phyloP scores from a whole-genome alignment of 2,329 filamentous ascomycete species.

The Penicillium concentricum region DNA sequence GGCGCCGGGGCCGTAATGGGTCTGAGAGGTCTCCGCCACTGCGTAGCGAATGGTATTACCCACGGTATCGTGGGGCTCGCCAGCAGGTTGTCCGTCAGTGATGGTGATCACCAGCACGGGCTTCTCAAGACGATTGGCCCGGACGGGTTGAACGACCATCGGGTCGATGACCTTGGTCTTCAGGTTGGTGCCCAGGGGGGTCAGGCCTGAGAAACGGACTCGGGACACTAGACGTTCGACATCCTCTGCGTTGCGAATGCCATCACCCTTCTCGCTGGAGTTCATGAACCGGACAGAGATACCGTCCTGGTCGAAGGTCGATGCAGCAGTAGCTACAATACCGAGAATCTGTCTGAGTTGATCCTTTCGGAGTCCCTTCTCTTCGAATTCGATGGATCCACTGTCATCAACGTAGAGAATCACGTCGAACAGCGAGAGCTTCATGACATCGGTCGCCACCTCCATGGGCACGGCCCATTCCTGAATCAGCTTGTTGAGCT shows the following conservation, averaged over 20 bases:
- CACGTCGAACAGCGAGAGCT: slow-evolving; percentile 62
- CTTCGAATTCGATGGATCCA: slow-evolving; percentile 68
- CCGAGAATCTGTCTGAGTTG: slow-evolving; percentile 64
- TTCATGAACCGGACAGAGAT: slow-evolving; percentile 72
- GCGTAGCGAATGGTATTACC: slow-evolving; percentile 59
- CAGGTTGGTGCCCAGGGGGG: slow-evolving; percentile 64
- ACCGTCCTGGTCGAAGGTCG: slow-evolving; percentile 68
- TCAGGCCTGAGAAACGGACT: slow-evolving; percentile 64
- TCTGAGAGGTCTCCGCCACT: slow-evolving; percentile 50
- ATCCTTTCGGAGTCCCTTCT: slow-evolving; percentile 65
- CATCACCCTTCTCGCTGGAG: slow-evolving; percentile 53
- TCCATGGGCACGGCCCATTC: slow-evolving; percentile 59
- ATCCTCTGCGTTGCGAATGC: slow-evolving; percentile 58
- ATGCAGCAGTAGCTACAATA: slow-evolving; percentile 63
- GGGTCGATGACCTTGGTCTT: slow-evolving; percentile 63
- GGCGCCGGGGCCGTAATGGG: slow-evolving; percentile 57
- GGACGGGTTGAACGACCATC: slow-evolving; percentile 56
- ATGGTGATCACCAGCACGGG: slow-evolving; percentile 65
- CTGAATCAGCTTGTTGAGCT: slow-evolving; percentile 56
- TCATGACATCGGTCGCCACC: slow-evolving; percentile 63
- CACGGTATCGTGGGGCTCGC: slow-evolving; percentile 58
- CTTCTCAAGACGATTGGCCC: slow-evolving; percentile 57
- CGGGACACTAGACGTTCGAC: slow-evolving; percentile 58
- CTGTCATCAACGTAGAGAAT: slow-evolving; percentile 67
- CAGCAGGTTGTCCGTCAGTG: slow-evolving; percentile 65